Evolutionary conservation across 805 yeast genomes (phyloP), one percentile per base, ranked within the genome.

Genomic region (Metschnikowia peoriensis): DNA sequence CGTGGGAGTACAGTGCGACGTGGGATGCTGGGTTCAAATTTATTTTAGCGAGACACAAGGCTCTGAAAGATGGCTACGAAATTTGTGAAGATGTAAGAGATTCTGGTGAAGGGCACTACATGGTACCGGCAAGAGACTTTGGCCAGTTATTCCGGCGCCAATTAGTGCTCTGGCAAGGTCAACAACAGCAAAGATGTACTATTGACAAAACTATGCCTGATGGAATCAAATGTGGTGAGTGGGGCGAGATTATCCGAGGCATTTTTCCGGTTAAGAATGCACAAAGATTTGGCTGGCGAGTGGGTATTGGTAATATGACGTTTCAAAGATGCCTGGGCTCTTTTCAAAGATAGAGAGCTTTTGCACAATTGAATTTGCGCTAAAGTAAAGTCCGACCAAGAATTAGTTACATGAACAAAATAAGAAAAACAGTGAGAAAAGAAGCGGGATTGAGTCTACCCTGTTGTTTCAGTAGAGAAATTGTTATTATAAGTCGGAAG

Each of bases 141-240:
- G 50, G 50, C 27, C 50, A 47, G 46, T 17, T 41, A 14, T 35
- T 41, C n/a, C 35, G 45, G 9, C 40, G 41, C 11, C 50, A 47
- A 28, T 15, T 34, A 17, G 14, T 47, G 12, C 22, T 41, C 7
- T 47, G 41, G 46, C 50, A 47, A 17, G 41, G 32, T 10, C 50
- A 47, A 11, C 50, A 47, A 28, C 28, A 9, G n/a, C 50, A 27
- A 17, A 47, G 14, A 10, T 47, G 50, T 35, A 27, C 7, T 9
- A 47, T 35, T 14, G 15, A 22, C 7, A 6, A 10, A 14, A 7
- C 11, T 32, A n/a, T 37, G 11, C 28, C 15, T 29, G 37, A 12
- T 12, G 46, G 46, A 12, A 17, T 34, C 12, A n/a, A 7, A 1
- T 41, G 38, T 27, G 28, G 15, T 12, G 28, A 12, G 14, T 45